Base-by-base conservation (phyloP, 129 eudicot species). In the Smallanthus sonchifolius region DNA sequence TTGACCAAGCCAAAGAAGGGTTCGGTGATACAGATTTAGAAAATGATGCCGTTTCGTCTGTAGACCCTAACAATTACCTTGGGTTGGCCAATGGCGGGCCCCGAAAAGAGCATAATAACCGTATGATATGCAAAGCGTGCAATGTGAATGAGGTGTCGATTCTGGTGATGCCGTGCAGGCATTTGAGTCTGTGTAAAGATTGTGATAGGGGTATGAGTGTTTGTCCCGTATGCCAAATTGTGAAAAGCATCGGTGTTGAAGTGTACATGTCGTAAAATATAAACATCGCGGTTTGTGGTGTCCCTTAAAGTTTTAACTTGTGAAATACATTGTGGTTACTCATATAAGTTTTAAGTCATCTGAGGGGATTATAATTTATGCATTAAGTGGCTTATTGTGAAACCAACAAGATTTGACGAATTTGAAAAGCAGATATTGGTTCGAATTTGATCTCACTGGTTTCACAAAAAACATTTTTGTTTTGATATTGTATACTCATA, bases 161-260 rank as follows among this genome's bases (percentile, higher is more conserved):
- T 34, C 71, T 95, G 76, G 81, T 91, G 80, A 95, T 95, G 96
- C 99, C 99, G 3, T 95, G 99, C 79, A 80, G 97, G 63, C 99
- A 95, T 71, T 85, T 95, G 79, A 91, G 99, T 81, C 44, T 95
- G 81, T 95, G 99, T 83, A 85, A 72, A 80, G 93, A 84, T 28
- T 95, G 99, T 73, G 97, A 88, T 61, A 84, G 85, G 62, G 71
- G 81, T 30, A 80, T 83, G 24, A 78, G 56, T 76, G 85, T 81
- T 35, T 91, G 97, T 79, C 99, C 99, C 10, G 92, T 95, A 0
- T 95, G 99, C 80, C 92, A 83, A 65, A 55, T 63, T 74, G 61
- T 80, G 56, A 91, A 88, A 79, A 86, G 87, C 57, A 88, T 88
- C 65, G 87, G 96, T 60, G 87, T 95, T 30, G 88, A 85, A 81